Evolutionary conservation across 805 yeast genomes (phyloP).

Genomic region (Pachysolen tannophilus): DNA sequence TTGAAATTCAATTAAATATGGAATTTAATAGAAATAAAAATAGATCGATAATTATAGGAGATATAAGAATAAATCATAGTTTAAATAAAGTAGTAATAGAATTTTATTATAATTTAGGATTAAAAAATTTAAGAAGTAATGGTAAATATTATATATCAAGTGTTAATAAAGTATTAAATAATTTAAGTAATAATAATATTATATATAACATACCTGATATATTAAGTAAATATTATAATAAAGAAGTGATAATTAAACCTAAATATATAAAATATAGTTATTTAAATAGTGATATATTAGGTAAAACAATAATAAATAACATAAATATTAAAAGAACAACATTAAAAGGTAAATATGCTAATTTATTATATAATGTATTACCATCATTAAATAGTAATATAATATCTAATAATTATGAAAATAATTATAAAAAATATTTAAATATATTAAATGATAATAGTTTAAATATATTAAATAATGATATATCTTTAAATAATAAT

Average conservation of each 20-base stretch:
- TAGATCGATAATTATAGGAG: constrained; percentile 8
- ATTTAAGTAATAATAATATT: constrained; percentile 5
- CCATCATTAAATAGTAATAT: constrained; percentile 4
- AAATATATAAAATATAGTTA: constrained; percentile 5
- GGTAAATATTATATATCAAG: constrained; percentile 5
- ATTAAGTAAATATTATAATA: constrained; percentile 5
- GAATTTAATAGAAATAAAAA: constrained; percentile 2
- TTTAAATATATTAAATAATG: constrained; percentile 2
- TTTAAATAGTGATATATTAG: constrained; percentile 6
- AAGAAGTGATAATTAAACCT: constrained; percentile 5
- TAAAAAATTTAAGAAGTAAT: constrained; percentile 4
- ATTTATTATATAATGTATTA: constrained; percentile 1
- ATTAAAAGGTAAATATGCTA: constrained; percentile 2
- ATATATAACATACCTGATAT: constrained; percentile 5
- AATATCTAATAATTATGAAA: constrained; percentile 6
- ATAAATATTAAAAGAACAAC: constrained; percentile 4
- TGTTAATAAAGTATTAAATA: constrained; percentile 7
- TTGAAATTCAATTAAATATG: constrained; percentile 7
- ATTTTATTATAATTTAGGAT: constrained; percentile 7
- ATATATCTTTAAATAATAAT: constrained; percentile 2
- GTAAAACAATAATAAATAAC: constrained; percentile 3
- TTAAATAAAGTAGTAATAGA: constrained; percentile 6
- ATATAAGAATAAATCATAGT: constrained; percentile 7
- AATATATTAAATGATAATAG: constrained; percentile 5
- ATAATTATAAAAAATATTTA: constrained; percentile 4